These are phyloP conservation scores for Neospora caninum DNA, from an alignment of 169 alveolate genomes.

Conservation along the genomic window DNA sequence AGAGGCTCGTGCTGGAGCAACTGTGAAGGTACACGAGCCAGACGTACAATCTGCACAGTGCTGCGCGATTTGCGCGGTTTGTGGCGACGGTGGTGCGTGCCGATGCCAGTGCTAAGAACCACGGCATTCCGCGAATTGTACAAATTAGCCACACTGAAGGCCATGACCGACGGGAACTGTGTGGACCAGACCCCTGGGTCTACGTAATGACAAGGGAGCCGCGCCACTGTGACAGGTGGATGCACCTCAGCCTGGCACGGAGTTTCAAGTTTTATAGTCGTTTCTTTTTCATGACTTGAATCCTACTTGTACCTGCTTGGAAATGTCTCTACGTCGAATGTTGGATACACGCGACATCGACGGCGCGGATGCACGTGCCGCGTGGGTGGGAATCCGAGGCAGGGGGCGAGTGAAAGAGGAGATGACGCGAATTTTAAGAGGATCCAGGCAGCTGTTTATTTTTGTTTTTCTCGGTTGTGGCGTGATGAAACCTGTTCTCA, in stretches of 20 bases:
- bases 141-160: neutral
- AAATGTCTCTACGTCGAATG: neutral
- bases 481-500: neutral
- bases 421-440: neutral
- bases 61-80: slow-evolving; percentile 56
- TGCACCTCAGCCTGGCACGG: neutral
- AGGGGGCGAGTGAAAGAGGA: neutral
- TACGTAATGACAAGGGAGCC: neutral
- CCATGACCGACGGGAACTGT: neutral
- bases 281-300: neutral
- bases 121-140: neutral
- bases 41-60: slow-evolving; percentile 11
- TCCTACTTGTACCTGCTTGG: neutral
- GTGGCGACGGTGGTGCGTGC: slow-evolving; percentile 63
- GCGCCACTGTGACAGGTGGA: neutral
- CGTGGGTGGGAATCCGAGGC: neutral
- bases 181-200: neutral
- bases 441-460: neutral
- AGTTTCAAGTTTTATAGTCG: neutral
- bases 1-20: slow-evolving; percentile 44
- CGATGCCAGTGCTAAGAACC: slow-evolving; percentile 16
- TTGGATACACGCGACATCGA: too few species aligned
- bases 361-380: too few species aligned
- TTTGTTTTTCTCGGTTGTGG: neutral
- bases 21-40: neutral